Conservation (phyloP, 345 rosid genomes). For the Adansonia digitata region DNA sequence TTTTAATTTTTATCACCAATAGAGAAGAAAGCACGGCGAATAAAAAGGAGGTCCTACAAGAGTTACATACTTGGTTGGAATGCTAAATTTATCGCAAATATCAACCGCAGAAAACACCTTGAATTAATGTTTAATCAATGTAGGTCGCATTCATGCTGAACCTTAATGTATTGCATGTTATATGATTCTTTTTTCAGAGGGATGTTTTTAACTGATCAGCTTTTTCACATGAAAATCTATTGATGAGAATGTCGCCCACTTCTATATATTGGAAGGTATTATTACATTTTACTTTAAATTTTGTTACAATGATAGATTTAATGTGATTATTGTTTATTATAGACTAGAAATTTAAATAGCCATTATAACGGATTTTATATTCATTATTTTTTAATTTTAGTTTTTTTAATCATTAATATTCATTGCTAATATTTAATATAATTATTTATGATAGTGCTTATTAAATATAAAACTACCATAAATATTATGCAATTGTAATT, state of each 20-base stretch:
- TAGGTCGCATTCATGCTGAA: conserved; percentile 26
- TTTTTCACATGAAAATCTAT: neutral
- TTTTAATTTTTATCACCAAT: conserved; percentile 1
- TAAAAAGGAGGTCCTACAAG: conserved; percentile 22
- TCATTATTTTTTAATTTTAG: too few relatives aligned
- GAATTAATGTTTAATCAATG: conserved; percentile 26
- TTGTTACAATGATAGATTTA: neutral
- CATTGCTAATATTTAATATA: too few relatives aligned
- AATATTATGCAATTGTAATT: too few relatives aligned
- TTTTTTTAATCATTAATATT: too few relatives aligned
- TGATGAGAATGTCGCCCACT: neutral
- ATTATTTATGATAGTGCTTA: too few relatives aligned
- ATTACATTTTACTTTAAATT: neutral
- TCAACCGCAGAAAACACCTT: conserved; percentile 16
- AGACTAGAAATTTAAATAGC: too few relatives aligned
- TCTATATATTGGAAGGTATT: neutral
- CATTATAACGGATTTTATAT: too few relatives aligned
- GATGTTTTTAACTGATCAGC: neutral
- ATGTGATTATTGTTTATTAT: too few relatives aligned
- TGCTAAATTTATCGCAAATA: neutral
- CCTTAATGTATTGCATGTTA: neutral
- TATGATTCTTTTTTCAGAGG: neutral
- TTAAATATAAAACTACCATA: too few relatives aligned
- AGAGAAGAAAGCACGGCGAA: conserved; percentile 14
- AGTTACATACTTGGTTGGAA: conserved; percentile 11